A percentile compares a stretch with the other conserved stretches of the same genome.
These are phyloP conservation scores for Pythium folliculosum DNA, from an alignment of 352 stramenopile species.

Conservation along the genomic window DNA sequence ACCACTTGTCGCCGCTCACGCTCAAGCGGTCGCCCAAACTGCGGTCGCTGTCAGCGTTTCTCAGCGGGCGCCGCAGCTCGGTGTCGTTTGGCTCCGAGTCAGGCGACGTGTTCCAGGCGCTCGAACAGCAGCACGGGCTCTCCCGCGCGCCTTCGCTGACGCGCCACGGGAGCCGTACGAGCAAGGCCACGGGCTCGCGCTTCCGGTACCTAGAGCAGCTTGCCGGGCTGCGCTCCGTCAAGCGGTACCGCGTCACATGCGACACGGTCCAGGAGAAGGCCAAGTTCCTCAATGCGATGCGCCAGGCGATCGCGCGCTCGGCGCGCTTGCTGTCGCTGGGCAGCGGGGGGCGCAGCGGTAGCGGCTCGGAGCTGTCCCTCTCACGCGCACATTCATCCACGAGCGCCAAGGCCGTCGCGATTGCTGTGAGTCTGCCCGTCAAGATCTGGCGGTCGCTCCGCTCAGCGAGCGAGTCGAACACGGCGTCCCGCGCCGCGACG, in stretches of 20 bases:
- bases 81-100: conserved; percentile 26
- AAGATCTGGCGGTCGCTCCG: conserved; percentile 30
- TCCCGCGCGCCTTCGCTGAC: conserved; percentile 2
- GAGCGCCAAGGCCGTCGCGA: conserved; percentile 23
- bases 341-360: not conserved
- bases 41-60: conserved; percentile 25
- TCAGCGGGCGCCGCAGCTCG: conserved; percentile 27
- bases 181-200: conserved; percentile 17
- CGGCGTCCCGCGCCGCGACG: not conserved
- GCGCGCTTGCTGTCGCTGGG: conserved; percentile 22
- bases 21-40: conserved; percentile 38
- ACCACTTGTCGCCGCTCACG: conserved; percentile 47
- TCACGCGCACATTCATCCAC: not conserved
- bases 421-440: conserved; percentile 25
- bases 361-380: not conserved
- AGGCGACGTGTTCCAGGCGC: conserved; percentile 1
- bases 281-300: conserved; percentile 41
- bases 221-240: conserved; percentile 30
- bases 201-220: conserved; percentile 31
- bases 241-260: conserved; percentile 53
- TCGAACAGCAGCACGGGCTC: not conserved
- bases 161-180: conserved; percentile 11
- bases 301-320: conserved; percentile 34
- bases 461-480: conserved; percentile 1
- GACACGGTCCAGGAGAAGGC: conserved; percentile 38